Evolutionary conservation across 1,139 yeast genomes (phyloP).

Genomic region (Lodderomyces pseudojiufengensis): DNA sequence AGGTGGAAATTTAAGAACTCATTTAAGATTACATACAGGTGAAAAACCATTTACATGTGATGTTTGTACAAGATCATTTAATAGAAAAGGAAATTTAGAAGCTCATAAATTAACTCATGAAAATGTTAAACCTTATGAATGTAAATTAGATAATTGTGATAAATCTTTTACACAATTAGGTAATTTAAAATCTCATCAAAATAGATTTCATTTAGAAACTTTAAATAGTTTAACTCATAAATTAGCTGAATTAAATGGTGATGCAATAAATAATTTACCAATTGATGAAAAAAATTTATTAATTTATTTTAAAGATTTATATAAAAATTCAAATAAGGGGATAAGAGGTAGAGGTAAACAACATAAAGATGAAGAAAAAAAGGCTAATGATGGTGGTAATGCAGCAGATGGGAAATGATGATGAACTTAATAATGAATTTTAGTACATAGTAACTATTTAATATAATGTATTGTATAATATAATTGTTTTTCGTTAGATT

Average conservation of each 20-base stretch:
- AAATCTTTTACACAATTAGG: constrained; percentile 90
- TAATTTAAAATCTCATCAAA: constrained; percentile 89
- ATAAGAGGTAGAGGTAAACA: constrained; percentile 81
- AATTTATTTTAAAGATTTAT: constrained; percentile 74
- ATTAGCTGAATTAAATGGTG: constrained; percentile 53
- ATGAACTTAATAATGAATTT: too few relatives aligned
- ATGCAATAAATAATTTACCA: constrained; percentile 49
- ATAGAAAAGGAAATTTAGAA: constrained; percentile 85
- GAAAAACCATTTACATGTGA: constrained; percentile 83
- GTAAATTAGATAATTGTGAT: constrained; percentile 77
- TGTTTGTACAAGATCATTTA: constrained; percentile 67
- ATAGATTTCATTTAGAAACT: constrained; percentile 75
- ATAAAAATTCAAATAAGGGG: constrained; percentile 86
- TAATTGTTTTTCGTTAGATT: too few relatives aligned
- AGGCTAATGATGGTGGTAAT: background rate
- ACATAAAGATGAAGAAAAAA: constrained; percentile 19
- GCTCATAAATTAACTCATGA: constrained; percentile 84
- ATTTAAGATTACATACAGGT: constrained; percentile 84
- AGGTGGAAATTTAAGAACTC: constrained; percentile 89
- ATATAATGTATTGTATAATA: too few relatives aligned
- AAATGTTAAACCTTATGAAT: constrained; percentile 71
- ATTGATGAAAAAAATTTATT: constrained; percentile 61
- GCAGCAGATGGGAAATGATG: too few relatives aligned
- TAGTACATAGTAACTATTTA: too few relatives aligned
- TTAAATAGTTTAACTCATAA: constrained; percentile 61